A percentile compares a stretch with the other conserved stretches of the same genome.
Evolutionary conservation across 345 rosid species (phyloP).

Genomic region (Pugionium dolabratum): DNA sequence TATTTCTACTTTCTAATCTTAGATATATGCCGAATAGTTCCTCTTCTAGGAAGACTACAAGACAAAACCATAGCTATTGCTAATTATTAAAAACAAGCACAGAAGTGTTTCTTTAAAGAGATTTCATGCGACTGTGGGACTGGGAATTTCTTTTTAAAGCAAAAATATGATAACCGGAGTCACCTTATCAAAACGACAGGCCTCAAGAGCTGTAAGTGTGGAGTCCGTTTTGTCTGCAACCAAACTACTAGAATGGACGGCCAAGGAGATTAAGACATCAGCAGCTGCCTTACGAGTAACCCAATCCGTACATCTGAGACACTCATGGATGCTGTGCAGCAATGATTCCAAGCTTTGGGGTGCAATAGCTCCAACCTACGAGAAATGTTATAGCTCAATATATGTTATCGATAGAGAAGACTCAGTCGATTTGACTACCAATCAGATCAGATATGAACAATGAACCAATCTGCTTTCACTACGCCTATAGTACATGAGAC

Average conservation of each 20-base stretch:
- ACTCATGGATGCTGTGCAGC: constrained; percentile 79
- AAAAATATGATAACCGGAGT: constrained; percentile 9
- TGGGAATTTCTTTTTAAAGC: neutral
- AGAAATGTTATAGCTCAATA: constrained; percentile 10
- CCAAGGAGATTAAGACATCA: constrained; percentile 74
- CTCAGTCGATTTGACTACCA: constrained; percentile 10
- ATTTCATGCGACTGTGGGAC: neutral
- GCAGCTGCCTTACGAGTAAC: constrained; percentile 93
- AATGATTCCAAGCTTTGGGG: constrained; percentile 77
- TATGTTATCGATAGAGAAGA: neutral
- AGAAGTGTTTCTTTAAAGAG: neutral
- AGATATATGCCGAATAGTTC: neutral
- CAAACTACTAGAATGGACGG: constrained; percentile 72
- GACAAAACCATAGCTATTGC: neutral
- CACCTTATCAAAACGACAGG: constrained; percentile 95
- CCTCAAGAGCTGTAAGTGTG: constrained; percentile 70
- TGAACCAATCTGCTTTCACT: neutral
- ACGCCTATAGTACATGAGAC: constrained; percentile 3
- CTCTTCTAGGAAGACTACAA: constrained; percentile 17
- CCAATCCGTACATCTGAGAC: constrained; percentile 90
- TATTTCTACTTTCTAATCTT: too few relatives aligned
- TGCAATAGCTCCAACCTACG: constrained; percentile 88
- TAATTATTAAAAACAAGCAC: neutral
- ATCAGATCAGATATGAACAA: constrained; percentile 11
- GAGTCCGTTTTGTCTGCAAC: constrained; percentile 65